A percentile compares a stretch with the other conserved stretches of the same genome.
These are phyloP conservation scores for Pharus latifolius DNA, from an alignment of 176 grass and related monocot species.

Conservation along the genomic window DNA sequence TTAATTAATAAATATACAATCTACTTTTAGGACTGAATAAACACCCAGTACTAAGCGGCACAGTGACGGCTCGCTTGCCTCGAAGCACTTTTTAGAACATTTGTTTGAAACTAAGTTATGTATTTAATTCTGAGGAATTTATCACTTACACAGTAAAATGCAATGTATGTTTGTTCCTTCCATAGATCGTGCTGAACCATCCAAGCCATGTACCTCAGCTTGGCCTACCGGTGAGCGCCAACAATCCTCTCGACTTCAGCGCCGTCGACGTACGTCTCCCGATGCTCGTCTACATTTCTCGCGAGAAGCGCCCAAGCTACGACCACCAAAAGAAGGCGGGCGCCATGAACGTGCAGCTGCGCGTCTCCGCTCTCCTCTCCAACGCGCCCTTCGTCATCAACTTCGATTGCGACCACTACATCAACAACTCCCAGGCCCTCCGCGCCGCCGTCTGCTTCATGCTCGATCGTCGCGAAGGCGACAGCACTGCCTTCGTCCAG, in stretches of 20 bases:
- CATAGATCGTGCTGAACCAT: background rate
- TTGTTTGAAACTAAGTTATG: background rate
- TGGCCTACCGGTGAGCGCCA: background rate
- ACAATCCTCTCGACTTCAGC: background rate
- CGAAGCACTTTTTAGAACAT: too few species aligned
- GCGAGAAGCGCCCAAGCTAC: slow-evolving; percentile 3
- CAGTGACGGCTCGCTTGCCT: too few species aligned
- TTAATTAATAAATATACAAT: background rate
- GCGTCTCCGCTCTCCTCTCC: slow-evolving; percentile 15
- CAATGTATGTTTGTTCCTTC: too few species aligned
- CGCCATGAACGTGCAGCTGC: slow-evolving; percentile 11
- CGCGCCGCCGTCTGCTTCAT: slow-evolving; percentile 23
- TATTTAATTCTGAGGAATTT: background rate
- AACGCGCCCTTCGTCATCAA: slow-evolving; percentile 34
- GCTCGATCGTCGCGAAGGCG: slow-evolving; percentile 33
- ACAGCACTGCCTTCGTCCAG: slow-evolving; percentile 59
- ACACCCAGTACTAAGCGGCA: too few species aligned
- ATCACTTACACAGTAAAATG: too few species aligned
- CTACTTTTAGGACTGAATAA: too few species aligned
- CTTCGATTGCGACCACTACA: slow-evolving; percentile 28
- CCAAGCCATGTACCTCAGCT: background rate
- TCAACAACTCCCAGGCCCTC: slow-evolving; percentile 14
- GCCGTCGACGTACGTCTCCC: background rate
- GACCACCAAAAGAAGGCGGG: slow-evolving; percentile 31
- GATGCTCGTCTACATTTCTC: slow-evolving; percentile 10